Base-by-base conservation (phyloP, 257 asterid genomes). In the Przewalskia tangutica region DNA sequence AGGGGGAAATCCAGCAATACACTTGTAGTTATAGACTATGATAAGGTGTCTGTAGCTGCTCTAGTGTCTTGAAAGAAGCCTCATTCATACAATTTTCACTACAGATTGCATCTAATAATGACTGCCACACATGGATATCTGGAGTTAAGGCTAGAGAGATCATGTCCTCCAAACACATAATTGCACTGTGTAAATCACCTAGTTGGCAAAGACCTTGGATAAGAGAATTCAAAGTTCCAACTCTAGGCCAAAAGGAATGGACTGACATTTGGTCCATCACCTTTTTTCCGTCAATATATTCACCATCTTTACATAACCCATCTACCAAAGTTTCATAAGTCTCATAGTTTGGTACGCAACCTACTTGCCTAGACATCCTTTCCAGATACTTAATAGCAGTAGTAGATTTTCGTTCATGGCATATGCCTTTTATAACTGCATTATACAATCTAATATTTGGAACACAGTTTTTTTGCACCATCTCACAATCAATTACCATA, bases 101-200 rank as follows among this genome's bases (percentile, higher is more conserved):
- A 87, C 95, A 94, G 54, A 91, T 78, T 82, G 91, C 85, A 77
- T 93, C 83, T 58, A 93, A 91, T 68, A 94, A 85, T 9, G 95
- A 88, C 83, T 56, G 65, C 98, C 98, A 95, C 3, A 89, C 91
- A n/a, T 88, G 88, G 9, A 65, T 34, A 34, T 89, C 86, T 17
- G 99, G 99, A 38, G 85, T 36, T 83, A 89, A 90, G 79, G 88
- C 93, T 83, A 92, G 93, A 82, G 90, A 90, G 71, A 91, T 85
- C 97, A 95, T 93, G 93, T 95, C 98, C 84, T 95, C 98, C 87
- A 95, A 79, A 93, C 93, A 91, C 89, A 92, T 34, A 71, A 89
- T 85, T 60, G 96, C 99, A 85, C 77, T 85, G 86, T 92, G 92
- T 0, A 93, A 83, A 80, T 82, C 88, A 10, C 92, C 91, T 40